Percentiles rank a stretch among this genome's conserved stretches.
Evolutionary conservation across 768 basidiomycete genomes (phyloP).

Genomic region (Podaxis mareebaensis): DNA sequence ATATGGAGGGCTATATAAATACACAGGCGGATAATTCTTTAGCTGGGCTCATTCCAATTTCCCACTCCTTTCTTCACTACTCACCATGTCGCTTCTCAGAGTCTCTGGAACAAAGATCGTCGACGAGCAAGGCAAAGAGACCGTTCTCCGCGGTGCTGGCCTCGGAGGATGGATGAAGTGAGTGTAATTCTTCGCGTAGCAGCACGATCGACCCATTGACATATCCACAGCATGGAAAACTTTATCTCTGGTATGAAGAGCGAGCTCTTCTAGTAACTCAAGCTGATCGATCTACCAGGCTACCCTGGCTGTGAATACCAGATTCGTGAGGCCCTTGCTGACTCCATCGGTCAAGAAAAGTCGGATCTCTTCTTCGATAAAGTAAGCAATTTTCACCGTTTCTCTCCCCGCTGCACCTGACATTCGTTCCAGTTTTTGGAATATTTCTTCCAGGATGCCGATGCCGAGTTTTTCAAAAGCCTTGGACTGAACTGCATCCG

Average conservation of each 20-base stretch:
- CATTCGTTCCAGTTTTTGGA: slow-evolving; percentile 60
- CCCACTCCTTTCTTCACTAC: neutral
- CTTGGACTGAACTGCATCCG: slow-evolving; percentile 82
- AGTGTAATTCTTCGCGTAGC: slow-evolving; percentile 26
- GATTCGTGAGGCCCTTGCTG: slow-evolving; percentile 65
- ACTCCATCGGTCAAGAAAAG: slow-evolving; percentile 65
- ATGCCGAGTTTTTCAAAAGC: slow-evolving; percentile 73
- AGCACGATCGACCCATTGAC: neutral
- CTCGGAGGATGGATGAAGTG: slow-evolving; percentile 85
- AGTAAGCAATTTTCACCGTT: slow-evolving; percentile 31
- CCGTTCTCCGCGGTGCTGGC: slow-evolving; percentile 69
- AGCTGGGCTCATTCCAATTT: neutral
- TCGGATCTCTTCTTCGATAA: slow-evolving; percentile 82
- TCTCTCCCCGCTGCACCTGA: neutral
- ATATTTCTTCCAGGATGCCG: slow-evolving; percentile 76
- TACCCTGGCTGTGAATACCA: slow-evolving; percentile 84
- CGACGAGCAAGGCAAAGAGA: slow-evolving; percentile 52
- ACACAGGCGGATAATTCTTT: neutral
- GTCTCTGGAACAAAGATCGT: slow-evolving; percentile 63
- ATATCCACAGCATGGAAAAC: slow-evolving; percentile 64
- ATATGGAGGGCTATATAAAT: neutral
- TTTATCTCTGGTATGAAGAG: slow-evolving; percentile 57
- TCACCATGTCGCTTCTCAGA: slow-evolving; percentile 49
- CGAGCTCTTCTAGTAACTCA: neutral
- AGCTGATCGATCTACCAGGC: slow-evolving; percentile 32